Base-by-base conservation (phyloP, 2,329 filamentous ascomycete species). In the Epichloe bromicola region DNA sequence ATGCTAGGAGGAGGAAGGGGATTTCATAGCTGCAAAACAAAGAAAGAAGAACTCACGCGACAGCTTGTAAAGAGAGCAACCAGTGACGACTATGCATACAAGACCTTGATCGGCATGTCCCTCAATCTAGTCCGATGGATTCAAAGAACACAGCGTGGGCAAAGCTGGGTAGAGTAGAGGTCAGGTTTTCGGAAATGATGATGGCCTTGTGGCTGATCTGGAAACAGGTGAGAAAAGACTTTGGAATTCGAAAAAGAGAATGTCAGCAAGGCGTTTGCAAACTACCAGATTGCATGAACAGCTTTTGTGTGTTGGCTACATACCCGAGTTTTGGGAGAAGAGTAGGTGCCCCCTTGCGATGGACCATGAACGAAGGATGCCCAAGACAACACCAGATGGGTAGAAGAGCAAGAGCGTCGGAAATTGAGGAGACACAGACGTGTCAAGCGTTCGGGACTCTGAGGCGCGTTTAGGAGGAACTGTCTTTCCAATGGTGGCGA, bases 61-160 rank as follows among this genome's bases (percentile, higher is more conserved):
- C 55, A 60, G 56, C 50, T 57, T 57, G 54, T 57, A 57, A 53
- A 49, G 53, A 58, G 51, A 63, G 61, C 60, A 63, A 65, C 63
- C 59, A 62, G 61, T 62, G 62, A 65, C 51, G 52, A 57, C 59
- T 70, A 71, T 62, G 56, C 65, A 70, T 71, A 70, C 60, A 69
- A 64, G 60, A 52, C 53, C 58, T 54, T 52, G 50, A 49, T 40
- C 36, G 43, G 44, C 37, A 55, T 57, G 51, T 56, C 56, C 63
- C 45, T 55, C 38, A 46, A 51, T 51, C 39, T 49, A 48, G 26
- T 48, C 23, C 8, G 30, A 30, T 33, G 34, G 49, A 50, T 43
- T 49, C 51, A 45, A 34, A 33, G 49, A 49, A 47, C 51, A 46
- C 42, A 44, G 49, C 40, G 43, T 40, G 46, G 52, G 33, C 30